A percentile compares a stretch with the other conserved stretches of the same genome.
Conservation (phyloP, 805 yeast genomes). For the Yarrowia deformans region DNA sequence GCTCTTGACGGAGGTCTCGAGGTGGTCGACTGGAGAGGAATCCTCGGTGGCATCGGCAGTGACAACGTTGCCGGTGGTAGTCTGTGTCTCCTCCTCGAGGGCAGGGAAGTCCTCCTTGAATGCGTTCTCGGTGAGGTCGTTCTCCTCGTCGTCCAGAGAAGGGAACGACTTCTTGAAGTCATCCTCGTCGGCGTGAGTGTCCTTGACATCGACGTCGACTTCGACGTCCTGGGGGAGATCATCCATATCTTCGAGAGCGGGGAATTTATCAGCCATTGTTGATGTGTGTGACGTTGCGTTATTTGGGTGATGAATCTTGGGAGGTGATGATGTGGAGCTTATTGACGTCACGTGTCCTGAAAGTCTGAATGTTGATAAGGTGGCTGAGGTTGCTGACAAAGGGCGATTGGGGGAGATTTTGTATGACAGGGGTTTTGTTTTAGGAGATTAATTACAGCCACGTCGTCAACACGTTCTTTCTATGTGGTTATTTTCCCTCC, state of each 20-base stretch:
- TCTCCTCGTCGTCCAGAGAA: constrained; percentile 55
- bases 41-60: constrained; percentile 41
- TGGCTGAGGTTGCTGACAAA: neutral
- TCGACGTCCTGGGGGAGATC: constrained; percentile 47
- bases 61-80: constrained; percentile 8
- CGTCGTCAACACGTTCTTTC: too few species aligned
- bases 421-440: neutral
- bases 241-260: constrained; percentile 50
- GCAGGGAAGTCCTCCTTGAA: constrained; percentile 47
- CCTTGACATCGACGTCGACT: constrained; percentile 39
- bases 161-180: constrained; percentile 53
- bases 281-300: constrained; percentile 34
- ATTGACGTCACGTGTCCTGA: constrained; percentile 27
- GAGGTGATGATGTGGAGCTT: constrained; percentile 39
- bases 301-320: constrained; percentile 16
- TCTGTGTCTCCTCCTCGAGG: constrained; percentile 33
- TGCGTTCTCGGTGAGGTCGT: constrained; percentile 46
- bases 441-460: neutral
- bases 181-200: constrained; percentile 53
- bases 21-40: constrained; percentile 40
- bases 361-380: constrained; percentile 4
- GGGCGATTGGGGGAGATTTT: too few species aligned
- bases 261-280: constrained; percentile 50
- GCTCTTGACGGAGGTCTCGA: constrained; percentile 44
- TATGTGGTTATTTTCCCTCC: too few species aligned